Conservation (phyloP, 352 stramenopile genomes). For the Blastocystis sp. region DNA sequence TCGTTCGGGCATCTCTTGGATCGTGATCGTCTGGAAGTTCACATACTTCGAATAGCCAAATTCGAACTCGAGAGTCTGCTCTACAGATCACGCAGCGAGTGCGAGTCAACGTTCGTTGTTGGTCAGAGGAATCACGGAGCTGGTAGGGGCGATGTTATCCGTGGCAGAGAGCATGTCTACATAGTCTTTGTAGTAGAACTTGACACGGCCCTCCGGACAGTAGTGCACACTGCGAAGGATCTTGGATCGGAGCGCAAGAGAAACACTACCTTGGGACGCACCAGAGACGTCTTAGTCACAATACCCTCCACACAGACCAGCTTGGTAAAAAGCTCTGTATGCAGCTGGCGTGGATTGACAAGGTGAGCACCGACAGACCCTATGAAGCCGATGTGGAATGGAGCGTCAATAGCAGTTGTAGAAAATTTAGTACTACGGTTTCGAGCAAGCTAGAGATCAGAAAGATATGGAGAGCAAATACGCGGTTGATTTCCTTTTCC, state of each 20-base stretch:
- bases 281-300: slow-evolving; percentile 90
- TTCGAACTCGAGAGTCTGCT: slow-evolving; percentile 77
- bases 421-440: slow-evolving; percentile 76
- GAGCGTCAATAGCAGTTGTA: slow-evolving; percentile 63
- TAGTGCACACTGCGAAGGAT: slow-evolving; percentile 82
- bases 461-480: not conserved
- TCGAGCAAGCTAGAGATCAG: slow-evolving; percentile 63
- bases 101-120: not conserved
- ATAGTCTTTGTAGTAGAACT: slow-evolving; percentile 58
- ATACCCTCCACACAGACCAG: slow-evolving; percentile 98
- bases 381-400: slow-evolving; percentile 79
- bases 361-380: slow-evolving; percentile 85
- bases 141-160: slow-evolving; percentile 16
- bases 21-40: slow-evolving; percentile 88
- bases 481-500: slow-evolving; percentile 67
- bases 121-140: not conserved
- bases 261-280: slow-evolving; percentile 92
- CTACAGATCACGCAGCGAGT: not conserved
- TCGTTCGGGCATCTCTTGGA: slow-evolving; percentile 90
- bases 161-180: slow-evolving; percentile 40
- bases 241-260: slow-evolving; percentile 9
- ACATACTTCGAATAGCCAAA: slow-evolving; percentile 95
- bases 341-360: slow-evolving; percentile 84
- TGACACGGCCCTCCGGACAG: slow-evolving; percentile 73
- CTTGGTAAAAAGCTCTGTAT: slow-evolving; percentile 80